Percentiles rank a stretch among this genome's conserved stretches.
Conservation (phyloP, 371 early-diverging fungal genomes). For the Mucor circinelloides region DNA sequence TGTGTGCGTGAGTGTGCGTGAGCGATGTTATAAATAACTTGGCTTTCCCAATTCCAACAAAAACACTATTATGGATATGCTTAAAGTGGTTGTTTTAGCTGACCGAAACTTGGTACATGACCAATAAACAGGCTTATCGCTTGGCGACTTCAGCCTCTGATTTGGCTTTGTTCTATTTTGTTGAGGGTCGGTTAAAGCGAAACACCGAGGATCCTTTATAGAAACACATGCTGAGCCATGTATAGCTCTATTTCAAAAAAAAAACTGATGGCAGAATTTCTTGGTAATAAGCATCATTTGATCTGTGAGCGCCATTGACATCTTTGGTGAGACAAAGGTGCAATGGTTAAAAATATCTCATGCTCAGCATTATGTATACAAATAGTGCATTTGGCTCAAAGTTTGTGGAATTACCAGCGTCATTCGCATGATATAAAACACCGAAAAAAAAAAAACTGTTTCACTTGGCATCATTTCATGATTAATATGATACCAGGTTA, state of each 20-base stretch:
- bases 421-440: neutral
- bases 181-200: neutral
- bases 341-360: neutral
- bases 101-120: constrained; percentile 2
- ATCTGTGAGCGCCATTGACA: neutral
- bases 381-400: no score
- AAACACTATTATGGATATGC: neutral
- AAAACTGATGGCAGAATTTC: neutral
- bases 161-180: neutral
- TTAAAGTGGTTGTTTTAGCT: neutral
- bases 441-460: neutral
- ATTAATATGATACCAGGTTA: neutral
- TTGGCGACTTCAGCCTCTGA: neutral
- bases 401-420: no score
- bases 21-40: neutral
- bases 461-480: neutral
- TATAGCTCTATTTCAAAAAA: constrained; percentile 1
- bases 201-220: neutral
- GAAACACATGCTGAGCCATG: neutral
- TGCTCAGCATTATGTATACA: neutral
- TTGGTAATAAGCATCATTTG: neutral
- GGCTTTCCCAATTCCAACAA: neutral
- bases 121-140: neutral
- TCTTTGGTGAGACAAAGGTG: neutral
- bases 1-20: neutral